These are phyloP conservation scores for Euptelea pleiosperma DNA, from an alignment of 164 flowering plant species.

Conservation along the genomic window DNA sequence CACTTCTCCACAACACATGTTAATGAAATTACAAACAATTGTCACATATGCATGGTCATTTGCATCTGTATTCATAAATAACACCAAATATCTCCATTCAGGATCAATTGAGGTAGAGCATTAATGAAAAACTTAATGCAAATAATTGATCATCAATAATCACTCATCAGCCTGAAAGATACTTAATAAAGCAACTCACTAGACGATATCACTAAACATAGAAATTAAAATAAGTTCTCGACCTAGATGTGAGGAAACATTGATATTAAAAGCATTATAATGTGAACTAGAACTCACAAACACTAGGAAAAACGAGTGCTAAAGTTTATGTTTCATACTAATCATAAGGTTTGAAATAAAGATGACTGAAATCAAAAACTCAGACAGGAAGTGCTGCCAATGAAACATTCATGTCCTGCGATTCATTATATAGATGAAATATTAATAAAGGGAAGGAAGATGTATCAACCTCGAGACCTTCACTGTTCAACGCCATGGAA, in stretches of 20 bases:
- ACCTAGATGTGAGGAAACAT: not conserved
- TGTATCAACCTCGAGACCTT: slow-evolving; percentile 84
- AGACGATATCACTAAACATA: not conserved
- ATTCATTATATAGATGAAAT: not conserved
- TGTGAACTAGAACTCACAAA: not conserved
- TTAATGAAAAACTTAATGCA: not conserved
- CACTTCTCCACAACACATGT: not conserved
- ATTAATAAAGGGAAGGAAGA: not conserved
- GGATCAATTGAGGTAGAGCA: not conserved
- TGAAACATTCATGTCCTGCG: too few relatives aligned
- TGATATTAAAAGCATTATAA: too few relatives aligned
- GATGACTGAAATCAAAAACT: too few relatives aligned
- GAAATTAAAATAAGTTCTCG: not conserved
- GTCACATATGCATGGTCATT: not conserved
- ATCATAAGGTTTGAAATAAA: not conserved
- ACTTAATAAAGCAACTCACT: not conserved
- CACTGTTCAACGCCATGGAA: slow-evolving; percentile 85
- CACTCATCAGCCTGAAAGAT: not conserved
- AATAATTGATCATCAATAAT: not conserved
- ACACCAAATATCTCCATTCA: not conserved
- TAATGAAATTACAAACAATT: not conserved
- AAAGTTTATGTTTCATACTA: not conserved
- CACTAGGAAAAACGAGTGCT: not conserved
- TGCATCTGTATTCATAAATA: not conserved
- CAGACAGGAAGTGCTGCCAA: too few relatives aligned